Evolutionary conservation across 331 rosid species (phyloP), one percentile per base, ranked within the genome.

Genomic region (Acacia concinna): DNA sequence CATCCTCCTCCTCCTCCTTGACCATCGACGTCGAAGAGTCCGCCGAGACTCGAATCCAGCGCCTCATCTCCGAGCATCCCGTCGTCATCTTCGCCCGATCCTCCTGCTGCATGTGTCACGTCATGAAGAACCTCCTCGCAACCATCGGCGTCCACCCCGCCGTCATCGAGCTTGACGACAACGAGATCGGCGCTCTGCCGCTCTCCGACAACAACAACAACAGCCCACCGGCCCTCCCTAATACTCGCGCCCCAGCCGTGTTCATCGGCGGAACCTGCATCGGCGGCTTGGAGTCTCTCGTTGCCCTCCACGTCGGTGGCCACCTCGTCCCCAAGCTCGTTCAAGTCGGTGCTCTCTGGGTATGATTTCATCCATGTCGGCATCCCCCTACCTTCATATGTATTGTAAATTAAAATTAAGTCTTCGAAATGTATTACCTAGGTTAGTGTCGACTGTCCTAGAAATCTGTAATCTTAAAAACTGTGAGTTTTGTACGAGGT

Each of bases 71-170:
- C 15, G 99, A 96, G 83, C 89, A 96, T 75, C 99, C 98, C 0
- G 99, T 96, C 8, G 88, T 96, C 80, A 93, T 96, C 83, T 96
- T 96, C 88, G 87, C 92, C 79, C 92, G 97, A 14, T 86, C 87
- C 67, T 85, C 98, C 1, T 95, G 98, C 85, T 93, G 90, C 94
- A 95, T 95, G 99, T 95, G 99, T 88, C 99, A 91, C 82, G 98
- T 96, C 90, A 93, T 96, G 94, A 96, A 96, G 88, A 91, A 88
- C 71, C 97, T 96, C 44, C 98, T 96, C 7, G 90, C 89, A 77
- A 87, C 91, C 74, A 84, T 93, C 74, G 98, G 99, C 0, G 97
- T 91, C 78, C 91, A 96, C 85, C 99, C 99, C 1, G 90, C 98
- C 64, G 98, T 93, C 82, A 96, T 96, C 87, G 89, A 96, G 79